phyloP scores from a whole-genome alignment of 1,284 basidiomycete species.

The Cutaneotrichosporon cyanovorans region DNA sequence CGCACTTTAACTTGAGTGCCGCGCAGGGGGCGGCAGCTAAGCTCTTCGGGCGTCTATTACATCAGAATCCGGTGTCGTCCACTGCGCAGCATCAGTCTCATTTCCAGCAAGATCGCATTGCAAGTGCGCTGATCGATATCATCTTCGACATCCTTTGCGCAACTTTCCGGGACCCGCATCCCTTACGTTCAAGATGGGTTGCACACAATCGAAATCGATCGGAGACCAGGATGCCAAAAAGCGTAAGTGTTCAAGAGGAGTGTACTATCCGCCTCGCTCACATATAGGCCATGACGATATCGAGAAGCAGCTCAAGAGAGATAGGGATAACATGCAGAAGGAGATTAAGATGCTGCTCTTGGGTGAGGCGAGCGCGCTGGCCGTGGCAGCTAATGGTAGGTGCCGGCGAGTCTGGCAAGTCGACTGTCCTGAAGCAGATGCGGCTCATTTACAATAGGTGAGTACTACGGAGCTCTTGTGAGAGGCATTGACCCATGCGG shows the following conservation, averaged over 20 bases:
- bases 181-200: conserved; percentile 40
- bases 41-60: too few species aligned
- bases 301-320: conserved; percentile 87
- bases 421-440: conserved; percentile 93
- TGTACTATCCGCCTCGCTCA: background rate
- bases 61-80: too few species aligned
- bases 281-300: conserved; percentile 73
- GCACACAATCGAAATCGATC: conserved; percentile 46
- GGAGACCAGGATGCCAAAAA: conserved; percentile 46
- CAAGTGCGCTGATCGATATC: too few species aligned
- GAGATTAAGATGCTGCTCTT: conserved; percentile 75
- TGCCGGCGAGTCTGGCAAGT: conserved; percentile 84
- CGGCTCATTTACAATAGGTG: conserved; percentile 73
- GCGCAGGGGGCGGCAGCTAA: too few species aligned
- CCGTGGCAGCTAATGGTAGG: conserved; percentile 5
- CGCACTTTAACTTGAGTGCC: too few species aligned
- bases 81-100: too few species aligned
- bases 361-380: conserved; percentile 45
- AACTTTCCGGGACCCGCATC: too few species aligned
- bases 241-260: conserved; percentile 26
- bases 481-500: too few species aligned
- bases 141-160: too few species aligned
- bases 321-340: conserved; percentile 74
- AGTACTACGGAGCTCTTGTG: too few species aligned
- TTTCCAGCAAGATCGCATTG: too few species aligned